A percentile compares a stretch with the other conserved stretches of the same genome.
phyloP scores from a whole-genome alignment of 495 filamentous ascomycete species.

The Aspergillus cavernicola region DNA sequence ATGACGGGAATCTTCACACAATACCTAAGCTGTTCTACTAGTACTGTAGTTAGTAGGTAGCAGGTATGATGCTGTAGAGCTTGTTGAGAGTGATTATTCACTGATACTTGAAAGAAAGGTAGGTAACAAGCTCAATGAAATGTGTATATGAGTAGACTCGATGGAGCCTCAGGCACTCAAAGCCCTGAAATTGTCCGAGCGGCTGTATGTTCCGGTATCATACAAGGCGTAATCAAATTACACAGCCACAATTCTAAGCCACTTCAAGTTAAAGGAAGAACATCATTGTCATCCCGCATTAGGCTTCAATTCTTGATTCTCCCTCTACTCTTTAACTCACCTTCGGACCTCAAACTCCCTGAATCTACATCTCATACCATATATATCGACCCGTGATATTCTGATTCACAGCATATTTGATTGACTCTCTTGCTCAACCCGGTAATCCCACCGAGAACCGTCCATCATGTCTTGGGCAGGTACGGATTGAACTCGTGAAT shows the following conservation, averaged over 20 bases:
- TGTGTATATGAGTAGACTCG: too few relatives aligned
- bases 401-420: not conserved
- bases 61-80: too few relatives aligned
- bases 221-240: not conserved
- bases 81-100: too few relatives aligned
- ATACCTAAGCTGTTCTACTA: too few relatives aligned
- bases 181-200: not conserved
- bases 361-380: not conserved
- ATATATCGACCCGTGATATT: not conserved
- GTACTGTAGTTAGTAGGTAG: too few relatives aligned
- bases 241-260: constrained; percentile 17
- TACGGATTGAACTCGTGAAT: constrained; percentile 25
- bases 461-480: constrained; percentile 64
- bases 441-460: not conserved
- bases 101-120: too few relatives aligned
- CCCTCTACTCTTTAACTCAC: constrained; percentile 7
- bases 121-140: too few relatives aligned
- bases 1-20: too few relatives aligned
- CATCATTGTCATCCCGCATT: constrained; percentile 18
- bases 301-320: constrained; percentile 15
- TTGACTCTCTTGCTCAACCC: not conserved
- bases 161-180: too few relatives aligned
- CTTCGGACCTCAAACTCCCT: not conserved
- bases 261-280: not conserved
- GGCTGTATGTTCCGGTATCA: constrained; percentile 6